These are phyloP conservation scores for Bipolaris gigantea DNA, from an alignment of 2,329 filamentous ascomycete genomes.

Conservation along the genomic window DNA sequence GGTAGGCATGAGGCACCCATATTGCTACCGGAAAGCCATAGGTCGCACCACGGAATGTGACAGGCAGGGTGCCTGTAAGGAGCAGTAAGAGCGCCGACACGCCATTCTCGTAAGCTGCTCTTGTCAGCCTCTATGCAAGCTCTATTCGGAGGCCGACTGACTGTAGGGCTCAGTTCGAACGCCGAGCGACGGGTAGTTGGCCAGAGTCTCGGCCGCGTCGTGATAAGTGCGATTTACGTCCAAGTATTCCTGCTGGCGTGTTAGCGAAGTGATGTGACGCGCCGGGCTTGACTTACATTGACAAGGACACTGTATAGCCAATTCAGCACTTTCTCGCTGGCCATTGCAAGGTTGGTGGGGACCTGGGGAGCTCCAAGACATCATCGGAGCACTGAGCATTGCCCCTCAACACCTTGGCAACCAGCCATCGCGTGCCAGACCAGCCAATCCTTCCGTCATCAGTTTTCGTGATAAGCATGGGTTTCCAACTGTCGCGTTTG, in stretches of 20 bases:
- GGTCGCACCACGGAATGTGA: constrained; percentile 81
- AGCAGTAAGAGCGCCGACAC: constrained; percentile 82
- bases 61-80: constrained; percentile 86
- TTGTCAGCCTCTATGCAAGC: constrained; percentile 17
- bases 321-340: constrained; percentile 87
- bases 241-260: constrained; percentile 72
- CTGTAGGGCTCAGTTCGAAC: constrained; percentile 95
- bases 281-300: constrained; percentile 26
- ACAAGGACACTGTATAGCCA: constrained; percentile 94
- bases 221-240: constrained; percentile 92
- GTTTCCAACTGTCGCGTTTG: background rate
- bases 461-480: background rate
- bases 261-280: background rate
- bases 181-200: constrained; percentile 75
- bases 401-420: constrained; percentile 27
- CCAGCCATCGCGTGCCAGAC: background rate
- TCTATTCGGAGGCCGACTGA: constrained; percentile 50
- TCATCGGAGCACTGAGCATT: constrained; percentile 3
- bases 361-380: constrained; percentile 4
- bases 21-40: constrained; percentile 91
- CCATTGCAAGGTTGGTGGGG: constrained; percentile 49
- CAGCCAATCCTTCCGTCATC: background rate
- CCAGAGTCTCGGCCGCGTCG: constrained; percentile 81
- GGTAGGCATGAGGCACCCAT: constrained; percentile 93
- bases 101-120: constrained; percentile 83